These are phyloP conservation scores for Zopfia rhizophila DNA, from an alignment of 2,329 filamentous ascomycete species.

Conservation along the genomic window DNA sequence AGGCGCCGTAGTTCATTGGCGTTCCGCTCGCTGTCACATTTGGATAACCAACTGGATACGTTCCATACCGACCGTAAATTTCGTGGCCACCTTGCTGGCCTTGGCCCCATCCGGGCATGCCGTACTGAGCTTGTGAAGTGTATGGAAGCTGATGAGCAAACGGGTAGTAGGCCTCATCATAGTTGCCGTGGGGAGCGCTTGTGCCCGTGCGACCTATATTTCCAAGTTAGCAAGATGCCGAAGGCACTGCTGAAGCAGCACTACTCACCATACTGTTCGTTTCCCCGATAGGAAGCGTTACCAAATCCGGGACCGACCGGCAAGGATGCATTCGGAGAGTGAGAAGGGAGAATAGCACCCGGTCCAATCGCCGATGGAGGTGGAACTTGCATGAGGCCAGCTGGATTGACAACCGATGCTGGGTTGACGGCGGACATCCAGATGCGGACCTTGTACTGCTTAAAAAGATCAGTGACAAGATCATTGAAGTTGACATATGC, in stretches of 20 bases:
- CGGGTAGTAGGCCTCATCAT: conserved; percentile 39
- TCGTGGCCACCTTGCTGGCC: conserved; percentile 33
- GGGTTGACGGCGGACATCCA: conserved; percentile 99
- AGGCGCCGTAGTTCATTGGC: conserved; percentile 44
- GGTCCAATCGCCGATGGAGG: conserved; percentile 52
- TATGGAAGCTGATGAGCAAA: conserved; percentile 48
- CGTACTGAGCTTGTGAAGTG: conserved; percentile 33
- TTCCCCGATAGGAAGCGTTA: conserved; percentile 27
- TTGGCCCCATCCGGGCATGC: conserved; percentile 39
- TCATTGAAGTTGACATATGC: conserved; percentile 99
- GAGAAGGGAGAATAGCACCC: conserved; percentile 43
- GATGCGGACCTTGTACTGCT: conserved; percentile 98
- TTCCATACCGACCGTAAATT: conserved; percentile 32
- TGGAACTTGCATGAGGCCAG: conserved; percentile 43
- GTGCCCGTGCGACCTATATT: conserved; percentile 28
- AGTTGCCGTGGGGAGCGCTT: conserved; percentile 31
- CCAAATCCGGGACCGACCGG: conserved; percentile 48
- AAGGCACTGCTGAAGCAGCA: neutral
- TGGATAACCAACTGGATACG: conserved; percentile 30
- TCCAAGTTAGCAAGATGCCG: conserved; percentile 19
- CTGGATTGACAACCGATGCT: conserved; percentile 75
- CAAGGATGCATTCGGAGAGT: conserved; percentile 30
- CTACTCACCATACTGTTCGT: conserved; percentile 41
- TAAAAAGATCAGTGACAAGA: conserved; percentile 96
- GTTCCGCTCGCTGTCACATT: conserved; percentile 37